These are phyloP conservation scores for Pseudogymnoascus sp. DNA, from an alignment of 2,329 filamentous ascomycete genomes.

Conservation along the genomic window DNA sequence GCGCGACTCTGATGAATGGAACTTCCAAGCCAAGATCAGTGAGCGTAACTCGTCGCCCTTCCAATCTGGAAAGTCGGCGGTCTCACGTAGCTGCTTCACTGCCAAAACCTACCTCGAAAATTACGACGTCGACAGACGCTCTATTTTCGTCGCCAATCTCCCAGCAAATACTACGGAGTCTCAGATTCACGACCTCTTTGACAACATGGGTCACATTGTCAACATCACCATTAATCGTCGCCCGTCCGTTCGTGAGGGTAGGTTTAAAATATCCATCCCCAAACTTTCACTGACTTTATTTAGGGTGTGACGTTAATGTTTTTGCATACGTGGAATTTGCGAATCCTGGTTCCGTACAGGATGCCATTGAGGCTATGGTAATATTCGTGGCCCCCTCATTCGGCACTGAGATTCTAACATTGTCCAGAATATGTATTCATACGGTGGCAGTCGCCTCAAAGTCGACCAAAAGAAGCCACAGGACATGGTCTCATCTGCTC, in stretches of 20 bases:
- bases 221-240: conserved; percentile 30
- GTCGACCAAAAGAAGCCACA: conserved; percentile 30
- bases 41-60: neutral
- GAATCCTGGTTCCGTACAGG: conserved; percentile 20
- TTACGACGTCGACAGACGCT: conserved; percentile 41
- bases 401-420: conserved; percentile 9
- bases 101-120: conserved; percentile 27
- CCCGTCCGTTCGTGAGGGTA: conserved; percentile 28
- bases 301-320: conserved; percentile 28
- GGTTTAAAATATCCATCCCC: conserved; percentile 7
- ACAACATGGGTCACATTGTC: conserved; percentile 35
- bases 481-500: conserved; percentile 4
- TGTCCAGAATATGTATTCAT: conserved; percentile 22
- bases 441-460: conserved; percentile 25
- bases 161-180: conserved; percentile 34
- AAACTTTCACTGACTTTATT: conserved; percentile 17
- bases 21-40: conserved; percentile 20
- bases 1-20: conserved; percentile 23
- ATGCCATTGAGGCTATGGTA: conserved; percentile 22
- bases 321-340: conserved; percentile 34
- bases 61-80: neutral
- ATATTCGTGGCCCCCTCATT: conserved; percentile 2
- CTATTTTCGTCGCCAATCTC: conserved; percentile 44
- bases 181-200: conserved; percentile 34
- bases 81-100: neutral